These are phyloP conservation scores for Alternaria solani DNA, from an alignment of 2,329 filamentous ascomycete species.

Conservation along the genomic window DNA sequence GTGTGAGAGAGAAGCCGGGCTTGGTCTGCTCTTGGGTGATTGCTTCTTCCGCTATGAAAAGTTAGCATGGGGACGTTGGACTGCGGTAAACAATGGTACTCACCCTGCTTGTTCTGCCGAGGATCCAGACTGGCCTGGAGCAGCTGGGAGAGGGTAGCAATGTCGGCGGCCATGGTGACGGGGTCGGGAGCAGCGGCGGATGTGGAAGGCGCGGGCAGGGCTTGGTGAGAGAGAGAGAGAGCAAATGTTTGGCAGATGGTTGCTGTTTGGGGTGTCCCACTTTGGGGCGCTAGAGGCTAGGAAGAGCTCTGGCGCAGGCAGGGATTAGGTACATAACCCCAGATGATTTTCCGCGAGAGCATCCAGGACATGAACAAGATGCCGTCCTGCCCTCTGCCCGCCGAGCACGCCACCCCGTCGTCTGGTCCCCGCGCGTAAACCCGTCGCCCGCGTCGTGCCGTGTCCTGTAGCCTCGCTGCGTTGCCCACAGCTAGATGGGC, in stretches of 20 bases:
- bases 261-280: slow-evolving; percentile 23
- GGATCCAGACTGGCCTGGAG: slow-evolving; percentile 92
- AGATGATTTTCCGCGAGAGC: slow-evolving; percentile 20
- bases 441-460: slow-evolving; percentile 1
- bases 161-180: slow-evolving; percentile 65
- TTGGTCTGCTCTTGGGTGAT: slow-evolving; percentile 82
- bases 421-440: slow-evolving; percentile 1
- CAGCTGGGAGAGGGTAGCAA: slow-evolving; percentile 76
- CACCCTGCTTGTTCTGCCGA: slow-evolving; percentile 87
- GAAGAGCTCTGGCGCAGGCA: slow-evolving; percentile 16
- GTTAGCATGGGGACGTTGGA: slow-evolving; percentile 26
- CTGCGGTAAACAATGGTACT: slow-evolving; percentile 37
- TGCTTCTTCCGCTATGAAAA: slow-evolving; percentile 74
- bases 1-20: slow-evolving; percentile 82
- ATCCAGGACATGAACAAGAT: slow-evolving; percentile 18
- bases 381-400: slow-evolving; percentile 5
- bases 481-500: slow-evolving; percentile 23
- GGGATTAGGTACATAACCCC: slow-evolving; percentile 19
- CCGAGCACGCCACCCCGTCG: slow-evolving; percentile 13
- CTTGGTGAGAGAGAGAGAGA: slow-evolving; percentile 4
- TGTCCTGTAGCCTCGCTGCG: background rate
- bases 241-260: slow-evolving; percentile 27
- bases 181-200: slow-evolving; percentile 4
- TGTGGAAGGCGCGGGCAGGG: background rate
- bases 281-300: slow-evolving; percentile 9